A percentile compares a stretch with the other conserved stretches of the same genome.
Evolutionary conservation across 2,329 filamentous ascomycete species (phyloP).

Genomic region (Hawksworthiomyces lignivorus): DNA sequence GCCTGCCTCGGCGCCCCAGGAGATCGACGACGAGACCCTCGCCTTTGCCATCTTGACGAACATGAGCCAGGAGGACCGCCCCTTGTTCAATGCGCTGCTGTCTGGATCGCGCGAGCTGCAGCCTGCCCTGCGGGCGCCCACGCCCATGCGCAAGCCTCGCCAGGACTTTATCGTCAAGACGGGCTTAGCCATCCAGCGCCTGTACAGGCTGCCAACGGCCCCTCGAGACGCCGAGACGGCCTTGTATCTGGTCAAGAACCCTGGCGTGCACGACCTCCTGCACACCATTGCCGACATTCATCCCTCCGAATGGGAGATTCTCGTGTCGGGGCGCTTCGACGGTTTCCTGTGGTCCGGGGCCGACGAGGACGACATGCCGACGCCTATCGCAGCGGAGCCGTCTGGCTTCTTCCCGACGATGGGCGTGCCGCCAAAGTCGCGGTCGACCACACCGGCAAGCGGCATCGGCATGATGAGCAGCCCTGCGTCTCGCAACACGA

Average conservation of each 20-base stretch:
- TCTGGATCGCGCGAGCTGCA: conserved; percentile 51
- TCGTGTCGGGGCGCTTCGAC: conserved; percentile 88
- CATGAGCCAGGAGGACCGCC: conserved; percentile 65
- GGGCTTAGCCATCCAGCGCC: conserved; percentile 69
- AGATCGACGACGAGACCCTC: conserved; percentile 89
- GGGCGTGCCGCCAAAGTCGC: conserved; percentile 24
- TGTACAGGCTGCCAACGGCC: conserved; percentile 66
- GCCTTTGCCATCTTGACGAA: conserved; percentile 91
- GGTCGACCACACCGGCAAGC: conserved; percentile 44
- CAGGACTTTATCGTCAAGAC: conserved; percentile 69
- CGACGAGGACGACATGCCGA: conserved; percentile 42
- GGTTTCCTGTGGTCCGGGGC: conserved; percentile 93
- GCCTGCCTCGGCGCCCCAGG: conserved; percentile 68
- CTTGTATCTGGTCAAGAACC: conserved; percentile 78
- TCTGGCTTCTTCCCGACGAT: conserved; percentile 6
- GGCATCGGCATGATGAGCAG: conserved; percentile 38
- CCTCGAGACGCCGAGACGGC: conserved; percentile 82
- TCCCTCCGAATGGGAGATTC: conserved; percentile 90
- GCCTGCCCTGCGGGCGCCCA: conserved; percentile 56
- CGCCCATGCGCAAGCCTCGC: conserved; percentile 57
- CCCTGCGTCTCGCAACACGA: conserved; percentile 46
- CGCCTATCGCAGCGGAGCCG: conserved; percentile 31
- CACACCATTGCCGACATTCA: conserved; percentile 83
- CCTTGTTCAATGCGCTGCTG: conserved; percentile 75
- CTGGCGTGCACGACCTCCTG: conserved; percentile 74